phyloP scores from a whole-genome alignment of 2,329 filamentous ascomycete genomes.

The Fusarium concolor region DNA sequence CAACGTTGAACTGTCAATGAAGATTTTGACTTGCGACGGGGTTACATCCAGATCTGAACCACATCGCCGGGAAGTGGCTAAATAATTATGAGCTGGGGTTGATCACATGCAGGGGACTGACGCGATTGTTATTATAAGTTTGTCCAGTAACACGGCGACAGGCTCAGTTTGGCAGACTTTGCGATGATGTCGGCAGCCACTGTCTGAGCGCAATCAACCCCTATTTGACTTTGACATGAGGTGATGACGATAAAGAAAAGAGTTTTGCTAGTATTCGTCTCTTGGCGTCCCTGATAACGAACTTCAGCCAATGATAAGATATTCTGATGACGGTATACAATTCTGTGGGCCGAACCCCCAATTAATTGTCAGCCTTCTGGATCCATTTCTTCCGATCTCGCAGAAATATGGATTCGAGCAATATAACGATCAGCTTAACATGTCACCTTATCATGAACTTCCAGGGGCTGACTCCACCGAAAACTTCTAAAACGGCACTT shows the following conservation, averaged over 20 bases:
- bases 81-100: not conserved
- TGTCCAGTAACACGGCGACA: not conserved
- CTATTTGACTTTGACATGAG: not conserved
- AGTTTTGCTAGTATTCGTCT: not conserved
- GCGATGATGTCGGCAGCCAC: not conserved
- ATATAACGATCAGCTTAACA: not conserved
- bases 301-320: not conserved
- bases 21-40: too few species aligned
- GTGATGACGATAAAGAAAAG: not conserved
- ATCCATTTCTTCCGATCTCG: not conserved
- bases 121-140: too few species aligned
- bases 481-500: conserved; percentile 17
- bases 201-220: not conserved
- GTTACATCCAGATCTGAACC: conserved; percentile 20
- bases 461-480: not conserved
- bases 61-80: conserved; percentile 8
- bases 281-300: not conserved
- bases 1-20: too few species aligned
- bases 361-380: conserved; percentile 3
- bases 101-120: not conserved
- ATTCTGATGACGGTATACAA: not conserved
- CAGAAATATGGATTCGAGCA: not conserved
- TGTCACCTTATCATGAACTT: not conserved
- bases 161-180: not conserved
- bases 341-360: not conserved